phyloP scores from a whole-genome alignment of 2,329 filamentous ascomycete genomes.

The Nemania sp. region DNA sequence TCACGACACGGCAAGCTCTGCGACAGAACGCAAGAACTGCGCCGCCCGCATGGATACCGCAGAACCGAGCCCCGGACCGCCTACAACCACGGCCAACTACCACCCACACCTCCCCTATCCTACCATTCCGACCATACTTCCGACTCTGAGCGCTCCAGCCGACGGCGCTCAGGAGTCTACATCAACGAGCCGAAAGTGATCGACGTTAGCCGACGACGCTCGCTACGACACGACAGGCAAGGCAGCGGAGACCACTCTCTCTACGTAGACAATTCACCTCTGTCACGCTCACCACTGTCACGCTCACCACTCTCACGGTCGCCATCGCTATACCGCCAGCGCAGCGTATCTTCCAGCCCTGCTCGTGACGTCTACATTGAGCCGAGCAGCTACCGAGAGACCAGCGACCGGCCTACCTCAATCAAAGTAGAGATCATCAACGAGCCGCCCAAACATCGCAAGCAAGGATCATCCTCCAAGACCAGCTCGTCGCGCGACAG shows the following conservation, averaged over 20 bases:
- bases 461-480: conserved; percentile 38
- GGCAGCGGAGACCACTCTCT: conserved; percentile 48
- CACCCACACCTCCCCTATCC: conserved; percentile 46
- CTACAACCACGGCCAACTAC: conserved; percentile 43
- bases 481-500: conserved; percentile 36
- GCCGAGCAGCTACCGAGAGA: conserved; percentile 29
- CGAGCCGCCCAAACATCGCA: conserved; percentile 40
- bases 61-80: conserved; percentile 39
- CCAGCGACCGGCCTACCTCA: conserved; percentile 27
- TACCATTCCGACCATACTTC: conserved; percentile 38
- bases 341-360: conserved; percentile 48
- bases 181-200: conserved; percentile 44
- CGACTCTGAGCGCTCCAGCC: conserved; percentile 38
- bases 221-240: conserved; percentile 32
- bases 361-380: conserved; percentile 27
- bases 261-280: conserved; percentile 50
- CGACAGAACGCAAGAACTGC: conserved; percentile 45
- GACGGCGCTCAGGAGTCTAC: conserved; percentile 43
- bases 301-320: conserved; percentile 49
- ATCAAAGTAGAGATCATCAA: conserved; percentile 46
- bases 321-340: conserved; percentile 49
- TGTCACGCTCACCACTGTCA: conserved; percentile 49
- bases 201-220: conserved; percentile 40
- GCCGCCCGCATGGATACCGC: conserved; percentile 46
- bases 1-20: conserved; percentile 48